Conservation (phyloP, 208 protist genomes). For the Acanthamoeba lenticulata region DNA sequence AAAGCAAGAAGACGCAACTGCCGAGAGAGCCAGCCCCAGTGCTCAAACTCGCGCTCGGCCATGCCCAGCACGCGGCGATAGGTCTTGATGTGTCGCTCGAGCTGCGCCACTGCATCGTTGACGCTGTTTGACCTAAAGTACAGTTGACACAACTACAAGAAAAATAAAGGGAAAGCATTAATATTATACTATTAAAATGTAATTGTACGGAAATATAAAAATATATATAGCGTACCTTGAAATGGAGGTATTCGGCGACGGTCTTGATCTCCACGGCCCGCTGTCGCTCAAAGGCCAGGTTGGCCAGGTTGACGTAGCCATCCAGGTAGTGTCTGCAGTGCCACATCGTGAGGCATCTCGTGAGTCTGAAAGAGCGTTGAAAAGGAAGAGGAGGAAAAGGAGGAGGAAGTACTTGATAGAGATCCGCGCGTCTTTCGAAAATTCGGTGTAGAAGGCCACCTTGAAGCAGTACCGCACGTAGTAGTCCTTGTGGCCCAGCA, state of each 20-base stretch:
- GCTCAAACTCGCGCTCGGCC: conserved; percentile 68
- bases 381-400: not conserved
- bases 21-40: conserved; percentile 68
- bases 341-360: not conserved
- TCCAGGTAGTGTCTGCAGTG: conserved; percentile 11
- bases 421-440: conserved; percentile 63
- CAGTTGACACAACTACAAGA: conserved; percentile 71
- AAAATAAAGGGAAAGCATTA: conserved; percentile 58
- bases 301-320: not conserved
- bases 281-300: not conserved
- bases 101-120: conserved; percentile 70
- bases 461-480: conserved; percentile 77
- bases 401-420: conserved; percentile 66
- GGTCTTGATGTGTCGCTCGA: conserved; percentile 71
- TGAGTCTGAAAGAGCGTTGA: not conserved
- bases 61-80: conserved; percentile 63
- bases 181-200: not conserved
- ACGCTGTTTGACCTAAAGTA: conserved; percentile 50
- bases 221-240: not conserved
- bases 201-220: not conserved
- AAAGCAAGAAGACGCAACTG: conserved; percentile 29
- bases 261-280: conserved; percentile 66
- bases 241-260: conserved; percentile 61
- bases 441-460: conserved; percentile 76
- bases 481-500: conserved; percentile 21